Base-by-base conservation (phyloP, 257 asterid genomes). In the Penstemon eatonii region DNA sequence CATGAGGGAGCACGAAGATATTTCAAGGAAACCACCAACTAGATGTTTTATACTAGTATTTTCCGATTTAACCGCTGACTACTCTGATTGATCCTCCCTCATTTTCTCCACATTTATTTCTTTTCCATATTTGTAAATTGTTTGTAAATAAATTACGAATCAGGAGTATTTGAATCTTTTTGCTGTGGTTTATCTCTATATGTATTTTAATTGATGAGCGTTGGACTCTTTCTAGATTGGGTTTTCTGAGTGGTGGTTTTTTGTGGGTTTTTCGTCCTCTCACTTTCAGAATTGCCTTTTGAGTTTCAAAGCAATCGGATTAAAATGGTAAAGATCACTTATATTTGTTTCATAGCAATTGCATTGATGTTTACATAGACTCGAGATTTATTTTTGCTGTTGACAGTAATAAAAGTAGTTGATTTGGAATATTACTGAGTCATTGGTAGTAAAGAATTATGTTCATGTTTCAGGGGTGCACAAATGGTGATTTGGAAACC, bases 151-250 rank as follows among this genome's bases (percentile, higher is more conserved):
- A 10, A 8, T 42, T 8, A 12, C 8, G 3, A 40, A 54, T 25
- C 2, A 25, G 33, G 33, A 25, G 33, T 57, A 44, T 3, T 33
- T 37, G 40, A 1, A 13, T 40, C 41, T 3, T 39, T 37, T 39
- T 8, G 44, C 0, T 50, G 38, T 8, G 25, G 11, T 44, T 5
- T 42, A 40, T 25, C 33, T 25, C 1, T 25, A 25, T 25, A 25
- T 25, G 33, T 25, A 25, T 25, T 25, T 25, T 19, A 49, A 73
- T 69, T 66, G 44, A 11, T 33, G 47, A 40, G 52, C 1, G 42
- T 25, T 8, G 42, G 44, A 71, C 43, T 74, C 61, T 37, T 73
- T 73, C 82, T 47, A 66, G 73, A 74, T 78, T 73, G 74, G n/a
- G 9, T 38, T 10, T 52, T 43, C 15, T 15, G 66, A 43, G 0